These are phyloP conservation scores for Sequoiadendron giganteum DNA, from an alignment of 75 land plant species.

Conservation along the genomic window DNA sequence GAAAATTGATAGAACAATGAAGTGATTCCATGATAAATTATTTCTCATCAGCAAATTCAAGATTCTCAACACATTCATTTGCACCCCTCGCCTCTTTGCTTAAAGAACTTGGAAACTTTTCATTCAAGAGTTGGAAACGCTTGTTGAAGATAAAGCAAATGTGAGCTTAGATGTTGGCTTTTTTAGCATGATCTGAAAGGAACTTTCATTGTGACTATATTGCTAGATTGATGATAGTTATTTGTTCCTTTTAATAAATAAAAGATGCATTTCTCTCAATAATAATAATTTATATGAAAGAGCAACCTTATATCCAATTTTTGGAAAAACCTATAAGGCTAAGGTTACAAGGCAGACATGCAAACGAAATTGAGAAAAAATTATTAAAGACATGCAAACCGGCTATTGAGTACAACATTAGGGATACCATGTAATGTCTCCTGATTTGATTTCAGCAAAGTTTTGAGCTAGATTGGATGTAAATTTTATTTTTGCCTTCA, in stretches of 20 bases:
- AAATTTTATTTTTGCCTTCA: slow-evolving; percentile 4
- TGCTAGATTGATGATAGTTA: background rate
- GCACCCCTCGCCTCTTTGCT: background rate
- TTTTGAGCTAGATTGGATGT: slow-evolving; percentile 1
- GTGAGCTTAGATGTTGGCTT: background rate
- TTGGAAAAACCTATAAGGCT: background rate
- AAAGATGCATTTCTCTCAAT: background rate
- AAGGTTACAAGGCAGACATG: background rate
- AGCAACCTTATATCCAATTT: background rate
- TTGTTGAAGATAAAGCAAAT: background rate
- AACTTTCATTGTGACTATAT: background rate
- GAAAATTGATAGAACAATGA: background rate
- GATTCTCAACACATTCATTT: too few relatives aligned
- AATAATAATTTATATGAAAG: background rate
- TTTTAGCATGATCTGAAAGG: background rate
- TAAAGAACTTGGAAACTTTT: background rate
- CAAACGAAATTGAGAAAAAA: background rate
- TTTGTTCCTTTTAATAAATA: background rate
- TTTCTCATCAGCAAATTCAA: background rate
- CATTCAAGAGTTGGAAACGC: background rate
- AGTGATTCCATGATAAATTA: background rate
- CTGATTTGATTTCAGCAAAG: background rate
- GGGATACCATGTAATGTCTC: background rate
- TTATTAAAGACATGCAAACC: background rate
- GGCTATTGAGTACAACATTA: background rate